Base-by-base conservation (phyloP, 805 yeast species). In the Kurtzmaniella fragi region DNA sequence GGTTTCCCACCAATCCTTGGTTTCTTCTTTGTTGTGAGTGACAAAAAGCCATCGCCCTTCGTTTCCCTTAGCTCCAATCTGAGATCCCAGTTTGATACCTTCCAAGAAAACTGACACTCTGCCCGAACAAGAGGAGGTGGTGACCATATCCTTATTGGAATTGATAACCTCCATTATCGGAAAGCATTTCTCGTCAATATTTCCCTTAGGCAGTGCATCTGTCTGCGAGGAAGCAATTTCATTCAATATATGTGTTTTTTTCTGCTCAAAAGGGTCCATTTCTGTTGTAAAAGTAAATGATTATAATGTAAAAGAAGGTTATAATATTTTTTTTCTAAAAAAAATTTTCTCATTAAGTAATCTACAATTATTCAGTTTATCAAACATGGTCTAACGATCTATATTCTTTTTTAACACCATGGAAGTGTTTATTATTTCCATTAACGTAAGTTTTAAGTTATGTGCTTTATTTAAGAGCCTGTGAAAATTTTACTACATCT, bases 111-210 rank as follows among this genome's bases (percentile, higher is more conserved):
- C 88, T 41, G 91, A 80, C 1, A 87, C 82, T 51, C 96, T 67
- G 2, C 96, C 96, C 0, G 95, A 85, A 48, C 96, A 88, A 13
- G 93, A 82, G 1, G 95, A 84, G 0, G 96, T 88, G 2, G 95
- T 87, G 9, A 88, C 93, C 78, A 84, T 73, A 46, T 82, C 78
- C 0, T 60, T 50, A 47, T 77, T 76, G 2, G 71, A 47, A 52
- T 88, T 88, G 48, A 88, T 82, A 12, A 80, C 54, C 12, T 76
- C 59, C 43, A 88, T 85, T 14, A 88, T 70, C 2, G 95, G 95
- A 10, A 82, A 52, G 49, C 95, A 82, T 15, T 74, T 63, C 35
- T 63, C 77, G 59, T 88, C 96, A n/a, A 87, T 80, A 2, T 87
- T 73, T 1, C 96, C 96, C 52, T 88, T 89, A 12, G 96, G 96